phyloP scores from a whole-genome alignment of 352 stramenopile species.

The Aphanomyces euteiches region DNA sequence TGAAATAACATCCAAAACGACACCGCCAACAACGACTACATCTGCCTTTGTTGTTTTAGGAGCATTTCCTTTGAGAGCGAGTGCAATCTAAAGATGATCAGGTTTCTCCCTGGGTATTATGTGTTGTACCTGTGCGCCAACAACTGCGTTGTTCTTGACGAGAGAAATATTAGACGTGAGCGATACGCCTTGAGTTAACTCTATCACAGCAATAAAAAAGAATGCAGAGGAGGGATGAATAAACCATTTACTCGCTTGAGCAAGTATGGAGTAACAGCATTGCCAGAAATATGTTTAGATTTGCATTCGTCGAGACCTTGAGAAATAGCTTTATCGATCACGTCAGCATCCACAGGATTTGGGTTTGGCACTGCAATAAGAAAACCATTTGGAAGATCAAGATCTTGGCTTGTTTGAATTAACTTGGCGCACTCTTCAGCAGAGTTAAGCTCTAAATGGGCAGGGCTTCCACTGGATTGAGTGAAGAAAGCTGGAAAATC shows the following conservation, averaged over 20 bases:
- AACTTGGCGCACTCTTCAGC: constrained; percentile 81
- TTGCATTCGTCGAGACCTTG: constrained; percentile 80
- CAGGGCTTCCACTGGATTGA: constrained; percentile 79
- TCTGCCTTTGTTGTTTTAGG: constrained; percentile 4
- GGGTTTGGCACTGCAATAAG: constrained; percentile 87
- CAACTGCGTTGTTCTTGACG: constrained; percentile 94
- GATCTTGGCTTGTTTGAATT: constrained; percentile 69
- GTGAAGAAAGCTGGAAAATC: constrained; percentile 99
- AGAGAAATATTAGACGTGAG: constrained; percentile 96
- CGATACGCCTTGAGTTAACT: constrained; percentile 91
- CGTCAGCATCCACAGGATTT: constrained; percentile 68
- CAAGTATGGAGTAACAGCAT: constrained; percentile 93
- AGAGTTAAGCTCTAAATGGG: constrained; percentile 82
- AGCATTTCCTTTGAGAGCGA: constrained; percentile 18
- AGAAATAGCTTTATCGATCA: constrained; percentile 91
- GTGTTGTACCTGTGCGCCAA: constrained; percentile 88
- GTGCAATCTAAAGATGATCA: constrained; percentile 39
- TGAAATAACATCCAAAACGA: constrained; percentile 86
- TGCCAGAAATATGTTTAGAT: constrained; percentile 84
- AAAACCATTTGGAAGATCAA: constrained; percentile 83
- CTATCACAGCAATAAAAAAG: constrained; percentile 35
- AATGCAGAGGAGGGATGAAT: not conserved
- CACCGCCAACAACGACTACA: constrained; percentile 81
- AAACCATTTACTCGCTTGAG: constrained; percentile 40
- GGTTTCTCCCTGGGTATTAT: not conserved